Evolutionary conservation across 192 early-diverging fungal species (phyloP), one percentile per base, ranked within the genome.

Genomic region (Backusella sp.): DNA sequence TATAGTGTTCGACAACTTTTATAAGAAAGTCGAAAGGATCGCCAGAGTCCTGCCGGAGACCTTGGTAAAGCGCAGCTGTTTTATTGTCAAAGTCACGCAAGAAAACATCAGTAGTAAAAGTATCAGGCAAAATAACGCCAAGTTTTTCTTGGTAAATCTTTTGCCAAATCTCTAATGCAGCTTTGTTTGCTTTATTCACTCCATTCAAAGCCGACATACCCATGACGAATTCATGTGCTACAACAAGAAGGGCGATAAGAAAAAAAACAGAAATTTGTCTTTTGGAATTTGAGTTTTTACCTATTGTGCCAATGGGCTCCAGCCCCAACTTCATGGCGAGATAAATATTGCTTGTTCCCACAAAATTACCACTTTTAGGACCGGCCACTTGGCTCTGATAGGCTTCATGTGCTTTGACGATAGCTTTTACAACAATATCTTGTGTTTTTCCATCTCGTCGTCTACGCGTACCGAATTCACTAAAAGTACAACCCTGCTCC

Each of bases 191-290:
- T 15, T 85, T 75, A 19, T 81, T 72, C 12, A 89, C 86, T 15
- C 85, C 85, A 37, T 88, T 85, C 11, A 94, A 67, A 1, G 89
- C 91, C 6, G 92, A 90, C 19, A 91, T 81, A 3, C 84, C 92
- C 92, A 94, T 94, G 68, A 86, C 89, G 86, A 90, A 93, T 66
- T 94, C 93, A 70, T 94, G 93, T 1, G 91, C 93, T 75, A 86
- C 79, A 88, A 78, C 34, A 67, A 67, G 4, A 49, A 49, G 6
- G 6, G 6, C 19, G 46, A 49, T 49, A 49, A n/a, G 19, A 49
- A 49, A 23, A 49, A 49, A 23, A 28, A 75, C 42, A 3, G 14
- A 32, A 74, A 59, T 34, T 34, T 9, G 7, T 37, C n/a, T 39
- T 15, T 39, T 17, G 42, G 9, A n/a, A n/a, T 17, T 39, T n/a